phyloP scores from a whole-genome alignment of 176 grass and related monocot genomes.

The Alloteropsis semialata region DNA sequence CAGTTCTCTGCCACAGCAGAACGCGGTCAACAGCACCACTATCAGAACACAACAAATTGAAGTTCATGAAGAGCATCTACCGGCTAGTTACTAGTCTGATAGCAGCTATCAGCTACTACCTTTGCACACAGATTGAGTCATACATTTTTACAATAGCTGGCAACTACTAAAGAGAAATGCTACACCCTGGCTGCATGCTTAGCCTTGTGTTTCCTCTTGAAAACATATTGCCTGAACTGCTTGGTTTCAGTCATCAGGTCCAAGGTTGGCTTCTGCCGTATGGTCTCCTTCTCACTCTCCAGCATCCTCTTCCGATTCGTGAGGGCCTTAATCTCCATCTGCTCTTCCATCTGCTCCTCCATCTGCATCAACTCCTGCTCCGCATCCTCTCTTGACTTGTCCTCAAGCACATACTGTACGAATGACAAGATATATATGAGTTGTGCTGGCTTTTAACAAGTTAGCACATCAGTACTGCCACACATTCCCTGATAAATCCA shows the following conservation, averaged over 20 bases:
- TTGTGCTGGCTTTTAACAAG: background rate
- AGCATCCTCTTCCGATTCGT: conserved; percentile 54
- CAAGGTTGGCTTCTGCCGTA: conserved; percentile 52
- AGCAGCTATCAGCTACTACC: background rate
- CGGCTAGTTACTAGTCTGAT: background rate
- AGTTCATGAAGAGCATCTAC: background rate
- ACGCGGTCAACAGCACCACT: background rate
- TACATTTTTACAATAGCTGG: background rate
- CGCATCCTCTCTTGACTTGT: background rate
- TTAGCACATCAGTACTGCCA: background rate
- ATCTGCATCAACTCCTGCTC: conserved; percentile 29
- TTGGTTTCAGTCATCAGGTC: conserved; percentile 66
- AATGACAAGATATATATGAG: background rate
- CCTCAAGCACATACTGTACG: conserved; percentile 28
- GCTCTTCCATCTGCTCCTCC: conserved; percentile 17
- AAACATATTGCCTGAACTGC: conserved; percentile 70
- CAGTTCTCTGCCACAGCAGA: background rate
- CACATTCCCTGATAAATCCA: background rate
- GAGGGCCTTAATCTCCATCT: conserved; percentile 26
- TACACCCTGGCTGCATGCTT: conserved; percentile 4
- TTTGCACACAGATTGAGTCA: background rate
- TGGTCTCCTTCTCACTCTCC: conserved; percentile 55
- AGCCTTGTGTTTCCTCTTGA: conserved; percentile 65
- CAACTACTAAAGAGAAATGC: background rate
- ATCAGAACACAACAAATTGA: background rate